Base-by-base conservation (phyloP, 805 yeast species). In the Pichia gijzeniarum region DNA sequence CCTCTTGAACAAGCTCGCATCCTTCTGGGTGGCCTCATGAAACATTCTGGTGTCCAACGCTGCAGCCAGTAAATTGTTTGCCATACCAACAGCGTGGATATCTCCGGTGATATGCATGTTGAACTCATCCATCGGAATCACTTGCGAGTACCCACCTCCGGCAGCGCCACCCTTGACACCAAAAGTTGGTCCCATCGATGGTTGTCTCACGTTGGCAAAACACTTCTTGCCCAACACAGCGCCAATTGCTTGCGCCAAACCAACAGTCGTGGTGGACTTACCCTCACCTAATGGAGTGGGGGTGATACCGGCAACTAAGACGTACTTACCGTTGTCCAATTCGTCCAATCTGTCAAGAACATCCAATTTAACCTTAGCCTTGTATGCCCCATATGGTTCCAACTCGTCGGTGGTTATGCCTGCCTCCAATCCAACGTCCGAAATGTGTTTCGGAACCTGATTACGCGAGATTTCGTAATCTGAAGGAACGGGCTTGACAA, bases 81-180 rank as follows among this genome's bases (percentile, higher is more conserved):
- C 98, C 48, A 89, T 89, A 41, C 89, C 80, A 49, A 91, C 89
- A 38, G 98, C 98, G 67, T 91, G 98, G 54, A 91, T 91, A 64
- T 91, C 99, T 62, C 98, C 98, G 41, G 98, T 91, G 54, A 91
- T 74, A 64, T 91, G 98, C 86, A 93, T 79, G 71, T 93, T 91
- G 74, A 91, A 91, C 69, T 91, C 97, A 67, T 91, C 99, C 97
- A 91, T 91, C 43, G 98, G 98, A 57, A 91, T 90, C 38, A 91
- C 98, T 69, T 91, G 98, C 2, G 98, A 77, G 67, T 89, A 91
- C 40, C 98, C 98, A 62, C 98, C 99, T 57, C 99, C 99, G 17
- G 98, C 98, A 47, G 99, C 99, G 66, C 98, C 98, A 60, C 99
- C 99, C 70, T 91, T 91, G 58, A 91, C 89, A 65, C 99, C 99